phyloP scores from a whole-genome alignment of 192 early-diverging fungal genomes.

The Paraglomus brasilianum region DNA sequence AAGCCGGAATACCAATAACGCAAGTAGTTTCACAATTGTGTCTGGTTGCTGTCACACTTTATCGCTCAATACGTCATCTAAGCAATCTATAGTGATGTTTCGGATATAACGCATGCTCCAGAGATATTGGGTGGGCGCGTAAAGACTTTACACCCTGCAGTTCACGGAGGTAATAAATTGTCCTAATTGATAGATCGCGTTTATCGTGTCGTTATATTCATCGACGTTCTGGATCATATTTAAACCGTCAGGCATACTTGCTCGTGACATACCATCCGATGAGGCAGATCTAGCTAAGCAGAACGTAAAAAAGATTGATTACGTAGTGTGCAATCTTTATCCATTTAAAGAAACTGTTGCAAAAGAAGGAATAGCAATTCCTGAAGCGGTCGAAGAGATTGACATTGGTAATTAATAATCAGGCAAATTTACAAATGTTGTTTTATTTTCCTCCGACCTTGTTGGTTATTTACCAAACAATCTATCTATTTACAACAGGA shows the following conservation, averaged over 20 bases:
- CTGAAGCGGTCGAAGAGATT: conserved; percentile 96
- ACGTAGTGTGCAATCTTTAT: conserved; percentile 97
- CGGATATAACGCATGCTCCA: conserved; percentile 95
- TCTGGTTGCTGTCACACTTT: not conserved
- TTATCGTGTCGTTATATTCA: no score
- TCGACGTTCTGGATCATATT: no score
- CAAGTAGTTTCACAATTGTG: conserved; percentile 37
- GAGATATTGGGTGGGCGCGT: conserved; percentile 99
- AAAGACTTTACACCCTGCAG: conserved; percentile 98
- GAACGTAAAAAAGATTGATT: conserved; percentile 89
- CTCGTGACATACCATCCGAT: conserved; percentile 81
- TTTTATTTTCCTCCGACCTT: no score
- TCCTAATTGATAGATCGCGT: no score
- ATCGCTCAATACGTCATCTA: not conserved
- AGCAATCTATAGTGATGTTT: conserved; percentile 87
- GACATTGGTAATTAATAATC: conserved; percentile 75
- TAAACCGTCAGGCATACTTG: conserved; percentile 90
- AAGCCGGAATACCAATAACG: conserved; percentile 86
- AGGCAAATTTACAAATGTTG: conserved; percentile 27
- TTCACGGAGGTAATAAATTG: conserved; percentile 80
- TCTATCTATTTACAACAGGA: conserved; percentile 46
- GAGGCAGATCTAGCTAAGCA: conserved; percentile 83
- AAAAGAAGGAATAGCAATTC: conserved; percentile 83
- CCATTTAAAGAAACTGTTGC: conserved; percentile 96
- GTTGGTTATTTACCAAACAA: no score